Percentiles rank a stretch among this genome's conserved stretches.
Evolutionary conservation across 2,329 filamentous ascomycete genomes (phyloP).

Genomic region (Claviceps africana): DNA sequence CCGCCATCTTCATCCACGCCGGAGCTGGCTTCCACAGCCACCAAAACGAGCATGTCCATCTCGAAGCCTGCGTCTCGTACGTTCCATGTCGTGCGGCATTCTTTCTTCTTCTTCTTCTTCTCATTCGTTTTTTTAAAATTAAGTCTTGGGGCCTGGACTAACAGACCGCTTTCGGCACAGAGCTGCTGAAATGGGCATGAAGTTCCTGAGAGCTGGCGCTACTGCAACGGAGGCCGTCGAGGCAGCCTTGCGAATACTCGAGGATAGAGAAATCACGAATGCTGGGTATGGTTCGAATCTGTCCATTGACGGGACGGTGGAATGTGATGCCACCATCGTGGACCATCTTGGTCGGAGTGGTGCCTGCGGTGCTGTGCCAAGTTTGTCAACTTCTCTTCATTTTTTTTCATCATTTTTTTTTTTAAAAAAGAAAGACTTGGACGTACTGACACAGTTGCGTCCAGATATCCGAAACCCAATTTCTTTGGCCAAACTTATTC

Average conservation of each 20-base stretch:
- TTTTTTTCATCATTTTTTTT: too few species aligned
- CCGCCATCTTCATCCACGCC: conserved; percentile 87
- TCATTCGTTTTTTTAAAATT: not conserved
- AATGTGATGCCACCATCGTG: conserved; percentile 88
- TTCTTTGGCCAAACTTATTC: conserved; percentile 66
- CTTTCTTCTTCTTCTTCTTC: not conserved
- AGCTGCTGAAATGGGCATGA: conserved; percentile 74
- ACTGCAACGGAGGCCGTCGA: conserved; percentile 81
- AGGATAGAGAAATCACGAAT: conserved; percentile 93
- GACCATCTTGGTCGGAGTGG: conserved; percentile 86
- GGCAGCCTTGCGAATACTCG: conserved; percentile 71
- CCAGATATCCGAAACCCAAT: conserved; percentile 88
- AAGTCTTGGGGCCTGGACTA: not conserved
- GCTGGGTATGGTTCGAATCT: conserved; percentile 93
- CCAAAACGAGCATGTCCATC: conserved; percentile 71
- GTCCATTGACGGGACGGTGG: conserved; percentile 76
- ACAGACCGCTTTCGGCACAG: conserved; percentile 28
- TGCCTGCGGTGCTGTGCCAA: conserved; percentile 78
- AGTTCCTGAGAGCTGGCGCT: conserved; percentile 61
- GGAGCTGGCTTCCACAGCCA: conserved; percentile 88
- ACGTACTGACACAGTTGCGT: not conserved
- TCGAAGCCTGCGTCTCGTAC: conserved; percentile 79
- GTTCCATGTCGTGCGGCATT: conserved; percentile 17
- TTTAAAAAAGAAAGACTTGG: not conserved
- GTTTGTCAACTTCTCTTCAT: conserved; percentile 37